These are phyloP conservation scores for Maudiozyma saulgeensis DNA, from an alignment of 805 yeast genomes.

Conservation along the genomic window DNA sequence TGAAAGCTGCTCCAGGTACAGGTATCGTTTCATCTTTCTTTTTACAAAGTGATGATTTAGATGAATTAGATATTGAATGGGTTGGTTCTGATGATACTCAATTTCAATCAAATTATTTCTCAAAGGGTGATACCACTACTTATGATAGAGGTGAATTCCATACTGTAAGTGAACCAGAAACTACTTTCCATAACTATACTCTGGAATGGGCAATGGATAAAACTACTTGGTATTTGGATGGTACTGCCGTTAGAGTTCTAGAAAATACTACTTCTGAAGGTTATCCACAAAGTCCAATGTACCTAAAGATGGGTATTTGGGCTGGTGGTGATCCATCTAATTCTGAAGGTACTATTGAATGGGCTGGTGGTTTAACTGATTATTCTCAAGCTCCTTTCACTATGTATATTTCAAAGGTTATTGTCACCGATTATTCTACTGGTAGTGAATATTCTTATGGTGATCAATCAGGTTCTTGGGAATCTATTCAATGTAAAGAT, in stretches of 20 bases:
- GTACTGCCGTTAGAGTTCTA: slow-evolving; percentile 55
- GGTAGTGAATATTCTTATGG: slow-evolving; percentile 50
- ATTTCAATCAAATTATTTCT: slow-evolving; percentile 71
- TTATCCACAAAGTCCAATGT: slow-evolving; percentile 90
- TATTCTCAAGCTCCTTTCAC: slow-evolving; percentile 57
- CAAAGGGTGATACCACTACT: slow-evolving; percentile 68
- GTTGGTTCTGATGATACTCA: slow-evolving; percentile 69
- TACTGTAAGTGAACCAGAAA: slow-evolving; percentile 43
- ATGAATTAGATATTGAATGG: slow-evolving; percentile 86
- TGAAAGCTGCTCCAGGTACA: slow-evolving; percentile 65
- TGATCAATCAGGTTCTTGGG: slow-evolving; percentile 49
- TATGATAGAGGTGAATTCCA: slow-evolving; percentile 77
- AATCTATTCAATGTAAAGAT: slow-evolving; percentile 45
- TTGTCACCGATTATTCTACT: slow-evolving; percentile 61
- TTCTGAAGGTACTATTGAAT: slow-evolving; percentile 58
- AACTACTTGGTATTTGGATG: slow-evolving; percentile 67
- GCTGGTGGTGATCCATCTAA: slow-evolving; percentile 72
- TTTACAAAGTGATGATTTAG: slow-evolving; percentile 74
- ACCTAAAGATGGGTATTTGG: slow-evolving; percentile 59
- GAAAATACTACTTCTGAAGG: slow-evolving; percentile 47
- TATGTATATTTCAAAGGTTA: slow-evolving; percentile 50
- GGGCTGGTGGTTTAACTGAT: slow-evolving; percentile 76
- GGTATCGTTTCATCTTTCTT: slow-evolving; percentile 79
- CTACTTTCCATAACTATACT: slow-evolving; percentile 63
- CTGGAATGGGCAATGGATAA: slow-evolving; percentile 70